A percentile compares a stretch with the other conserved stretches of the same genome.
Conservation (phyloP, 192 early-diverging fungal species). For the Gonapodya sp. region DNA sequence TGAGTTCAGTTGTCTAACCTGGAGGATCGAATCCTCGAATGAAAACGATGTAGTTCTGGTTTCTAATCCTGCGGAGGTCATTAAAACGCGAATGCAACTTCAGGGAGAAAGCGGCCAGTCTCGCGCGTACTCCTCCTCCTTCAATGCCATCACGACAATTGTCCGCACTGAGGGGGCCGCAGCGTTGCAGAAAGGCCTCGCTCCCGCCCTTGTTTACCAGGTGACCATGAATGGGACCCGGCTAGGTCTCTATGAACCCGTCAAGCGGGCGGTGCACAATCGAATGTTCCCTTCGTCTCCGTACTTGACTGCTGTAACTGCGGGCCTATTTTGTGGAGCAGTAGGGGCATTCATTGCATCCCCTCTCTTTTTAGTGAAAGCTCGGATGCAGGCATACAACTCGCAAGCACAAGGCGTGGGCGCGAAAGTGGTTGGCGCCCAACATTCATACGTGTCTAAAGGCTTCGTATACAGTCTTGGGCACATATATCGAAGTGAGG, state of each 20-base stretch:
- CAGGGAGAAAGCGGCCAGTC: constrained; percentile 63
- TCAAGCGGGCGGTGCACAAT: constrained; percentile 25
- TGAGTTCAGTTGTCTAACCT: no score
- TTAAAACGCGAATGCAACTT: constrained; percentile 88
- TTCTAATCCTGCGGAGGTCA: constrained; percentile 31
- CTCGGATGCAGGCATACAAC: constrained; percentile 68
- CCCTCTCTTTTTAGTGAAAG: constrained; percentile 88
- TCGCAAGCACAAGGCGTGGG: constrained; percentile 8
- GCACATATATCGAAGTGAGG: constrained; percentile 22
- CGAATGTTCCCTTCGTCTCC: background rate
- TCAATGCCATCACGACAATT: constrained; percentile 57
- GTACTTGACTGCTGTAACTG: background rate
- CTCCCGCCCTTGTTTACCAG: constrained; percentile 45
- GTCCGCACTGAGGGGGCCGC: constrained; percentile 71
- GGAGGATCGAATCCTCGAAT: no score
- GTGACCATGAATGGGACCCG: constrained; percentile 85
- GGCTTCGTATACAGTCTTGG: constrained; percentile 17
- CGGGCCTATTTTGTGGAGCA: constrained; percentile 42
- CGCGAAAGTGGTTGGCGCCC: background rate
- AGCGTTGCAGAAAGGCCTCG: constrained; percentile 79
- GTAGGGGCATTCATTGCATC: constrained; percentile 73
- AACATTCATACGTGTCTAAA: background rate
- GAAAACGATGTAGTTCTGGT: background rate
- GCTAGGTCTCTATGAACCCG: constrained; percentile 84
- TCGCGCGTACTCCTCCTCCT: constrained; percentile 20